These are phyloP conservation scores for Solanum chiquidenum DNA, from an alignment of 257 asterid species.

Conservation along the genomic window DNA sequence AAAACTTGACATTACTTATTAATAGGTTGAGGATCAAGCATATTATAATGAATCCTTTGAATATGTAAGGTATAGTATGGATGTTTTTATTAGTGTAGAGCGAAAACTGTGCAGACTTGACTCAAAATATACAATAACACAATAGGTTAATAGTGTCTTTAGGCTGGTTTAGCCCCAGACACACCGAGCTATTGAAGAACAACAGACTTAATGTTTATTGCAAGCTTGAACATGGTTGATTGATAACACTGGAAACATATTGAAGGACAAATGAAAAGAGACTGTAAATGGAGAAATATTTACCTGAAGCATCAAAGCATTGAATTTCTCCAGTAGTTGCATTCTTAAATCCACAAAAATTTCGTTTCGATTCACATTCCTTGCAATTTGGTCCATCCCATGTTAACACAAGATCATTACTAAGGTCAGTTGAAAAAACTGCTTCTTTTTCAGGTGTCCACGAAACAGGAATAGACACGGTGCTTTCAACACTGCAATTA, in stretches of 20 bases:
- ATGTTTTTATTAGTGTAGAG: not conserved
- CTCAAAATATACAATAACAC: not conserved
- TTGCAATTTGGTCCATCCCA: constrained; percentile 27
- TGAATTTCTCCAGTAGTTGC: not conserved
- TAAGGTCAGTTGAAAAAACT: constrained; percentile 9
- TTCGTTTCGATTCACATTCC: constrained; percentile 22
- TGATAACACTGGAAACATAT: not conserved
- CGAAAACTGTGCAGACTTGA: not conserved
- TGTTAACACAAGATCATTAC: constrained; percentile 24
- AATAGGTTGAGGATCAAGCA: not conserved
- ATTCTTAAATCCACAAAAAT: constrained; percentile 15
- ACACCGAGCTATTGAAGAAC: not conserved
- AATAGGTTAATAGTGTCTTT: not conserved
- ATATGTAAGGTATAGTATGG: not conserved
- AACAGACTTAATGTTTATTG: not conserved
- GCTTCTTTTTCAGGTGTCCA: constrained; percentile 13
- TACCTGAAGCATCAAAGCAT: constrained; percentile 23
- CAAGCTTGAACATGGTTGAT: not conserved
- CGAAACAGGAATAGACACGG: constrained; percentile 29
- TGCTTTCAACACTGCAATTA: constrained; percentile 21
- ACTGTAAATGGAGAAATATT: not conserved
- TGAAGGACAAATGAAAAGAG: not conserved
- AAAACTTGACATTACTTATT: not conserved
- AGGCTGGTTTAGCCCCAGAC: not conserved
- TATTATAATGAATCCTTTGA: not conserved